phyloP scores from a whole-genome alignment of 176 grass and related monocot species.

The Oryza coarctata region DNA sequence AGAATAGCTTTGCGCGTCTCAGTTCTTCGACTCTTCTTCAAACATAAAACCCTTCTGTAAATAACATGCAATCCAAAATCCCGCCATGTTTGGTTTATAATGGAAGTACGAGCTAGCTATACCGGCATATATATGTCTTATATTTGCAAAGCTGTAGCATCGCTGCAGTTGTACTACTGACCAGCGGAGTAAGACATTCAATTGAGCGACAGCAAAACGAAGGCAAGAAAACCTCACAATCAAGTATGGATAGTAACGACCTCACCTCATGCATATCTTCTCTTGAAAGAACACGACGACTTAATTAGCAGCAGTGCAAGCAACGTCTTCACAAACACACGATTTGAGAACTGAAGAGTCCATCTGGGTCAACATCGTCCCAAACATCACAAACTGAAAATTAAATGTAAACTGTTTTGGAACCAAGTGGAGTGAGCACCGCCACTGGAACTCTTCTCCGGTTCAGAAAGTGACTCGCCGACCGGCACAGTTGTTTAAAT shows the following conservation, averaged over 20 bases:
- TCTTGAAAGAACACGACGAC: not conserved
- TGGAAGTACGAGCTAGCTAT: no score
- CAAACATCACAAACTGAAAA: not conserved
- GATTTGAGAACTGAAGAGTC: not conserved
- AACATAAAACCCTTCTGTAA: no score
- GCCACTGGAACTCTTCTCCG: not conserved
- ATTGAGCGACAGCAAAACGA: not conserved
- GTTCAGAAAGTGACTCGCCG: not conserved
- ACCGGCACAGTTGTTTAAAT: not conserved
- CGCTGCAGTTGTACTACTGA: not conserved
- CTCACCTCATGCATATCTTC: not conserved
- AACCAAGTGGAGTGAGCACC: not conserved
- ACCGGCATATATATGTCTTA: no score
- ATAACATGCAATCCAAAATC: not conserved
- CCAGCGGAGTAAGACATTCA: not conserved
- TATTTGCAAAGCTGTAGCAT: not conserved
- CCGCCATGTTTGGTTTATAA: not conserved
- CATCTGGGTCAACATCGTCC: conserved; percentile 3
- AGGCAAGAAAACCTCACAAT: not conserved
- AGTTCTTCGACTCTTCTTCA: not conserved
- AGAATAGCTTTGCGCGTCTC: not conserved
- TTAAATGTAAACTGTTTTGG: not conserved
- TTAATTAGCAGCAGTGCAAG: not conserved
- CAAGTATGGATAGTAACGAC: not conserved
- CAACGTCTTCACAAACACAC: not conserved